Percentiles rank a stretch among this genome's conserved stretches.
These are phyloP conservation scores for Cryptococcus sp. DNA, from an alignment of 1,284 basidiomycete species.

Conservation along the genomic window DNA sequence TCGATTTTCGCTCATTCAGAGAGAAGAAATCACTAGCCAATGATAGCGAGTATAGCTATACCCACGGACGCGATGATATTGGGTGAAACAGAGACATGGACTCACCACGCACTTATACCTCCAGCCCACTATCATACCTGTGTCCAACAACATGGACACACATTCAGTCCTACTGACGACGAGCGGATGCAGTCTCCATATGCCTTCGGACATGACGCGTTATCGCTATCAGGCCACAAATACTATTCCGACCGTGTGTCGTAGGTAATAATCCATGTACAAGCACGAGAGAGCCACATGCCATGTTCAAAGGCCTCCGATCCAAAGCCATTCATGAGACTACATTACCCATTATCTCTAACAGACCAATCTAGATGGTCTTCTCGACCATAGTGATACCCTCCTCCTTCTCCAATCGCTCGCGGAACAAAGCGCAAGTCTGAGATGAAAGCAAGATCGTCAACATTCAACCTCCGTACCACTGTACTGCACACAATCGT, in stretches of 20 bases:
- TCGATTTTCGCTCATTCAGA: too few relatives aligned
- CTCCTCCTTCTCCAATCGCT: slow-evolving; percentile 71
- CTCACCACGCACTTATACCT: too few relatives aligned
- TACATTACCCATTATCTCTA: neutral
- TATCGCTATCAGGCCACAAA: too few relatives aligned
- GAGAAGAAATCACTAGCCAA: neutral
- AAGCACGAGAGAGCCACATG: too few relatives aligned
- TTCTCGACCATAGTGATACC: slow-evolving; percentile 78
- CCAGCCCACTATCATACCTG: too few relatives aligned
- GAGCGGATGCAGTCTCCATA: too few relatives aligned
- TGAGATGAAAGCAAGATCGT: slow-evolving; percentile 14
- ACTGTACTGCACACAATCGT: neutral
- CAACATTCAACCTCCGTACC: neutral
- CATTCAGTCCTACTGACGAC: too few relatives aligned
- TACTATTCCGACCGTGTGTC: too few relatives aligned
- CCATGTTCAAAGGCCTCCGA: too few relatives aligned
- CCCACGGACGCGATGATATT: neutral
- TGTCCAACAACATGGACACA: too few relatives aligned
- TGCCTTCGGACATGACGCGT: too few relatives aligned
- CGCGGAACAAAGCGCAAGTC: slow-evolving; percentile 79
- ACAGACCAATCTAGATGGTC: slow-evolving; percentile 44
- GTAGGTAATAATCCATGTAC: too few relatives aligned
- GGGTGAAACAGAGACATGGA: neutral
- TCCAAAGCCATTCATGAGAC: neutral
- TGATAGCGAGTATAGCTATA: neutral